Percentiles rank a stretch among this genome's conserved stretches.
These are phyloP conservation scores for Fusarium sp. DNA, from an alignment of 2,329 filamentous ascomycete genomes.

Conservation along the genomic window DNA sequence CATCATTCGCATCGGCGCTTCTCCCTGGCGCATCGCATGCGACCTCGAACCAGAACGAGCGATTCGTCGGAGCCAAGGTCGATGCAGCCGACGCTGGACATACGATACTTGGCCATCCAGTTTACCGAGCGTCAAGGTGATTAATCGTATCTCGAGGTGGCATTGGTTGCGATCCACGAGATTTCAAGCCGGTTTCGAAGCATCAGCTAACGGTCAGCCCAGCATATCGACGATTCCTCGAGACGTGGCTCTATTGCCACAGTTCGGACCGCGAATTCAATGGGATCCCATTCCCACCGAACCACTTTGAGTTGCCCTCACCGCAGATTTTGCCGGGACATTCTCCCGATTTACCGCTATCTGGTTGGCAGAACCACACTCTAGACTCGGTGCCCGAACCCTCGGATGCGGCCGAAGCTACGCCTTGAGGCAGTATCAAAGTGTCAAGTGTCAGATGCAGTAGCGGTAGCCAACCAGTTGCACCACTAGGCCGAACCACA, in stretches of 20 bases:
- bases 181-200: constrained; percentile 17
- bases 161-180: constrained; percentile 14
- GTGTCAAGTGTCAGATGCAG: constrained; percentile 15
- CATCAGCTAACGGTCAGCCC: constrained; percentile 43
- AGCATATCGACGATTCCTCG: constrained; percentile 58
- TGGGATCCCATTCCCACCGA: constrained; percentile 58
- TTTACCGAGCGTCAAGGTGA: constrained; percentile 61
- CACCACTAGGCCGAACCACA: constrained; percentile 41
- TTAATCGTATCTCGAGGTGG: constrained; percentile 19
- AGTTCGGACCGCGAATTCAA: constrained; percentile 60
- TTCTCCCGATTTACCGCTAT: constrained; percentile 41
- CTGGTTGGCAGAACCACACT: constrained; percentile 41
- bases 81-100: constrained; percentile 50
- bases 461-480: constrained; percentile 33
- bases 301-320: constrained; percentile 61
- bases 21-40: constrained; percentile 58
- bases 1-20: constrained; percentile 53
- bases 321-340: constrained; percentile 56
- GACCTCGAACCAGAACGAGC: constrained; percentile 52
- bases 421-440: constrained; percentile 29
- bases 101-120: constrained; percentile 63
- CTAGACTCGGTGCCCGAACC: constrained; percentile 43
- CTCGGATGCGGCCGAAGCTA: constrained; percentile 41
- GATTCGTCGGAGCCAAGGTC: constrained; percentile 42
- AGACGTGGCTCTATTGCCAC: constrained; percentile 60